Evolutionary conservation across 1,284 basidiomycete species (phyloP).

Genomic region (Rhodotorula sp.): DNA sequence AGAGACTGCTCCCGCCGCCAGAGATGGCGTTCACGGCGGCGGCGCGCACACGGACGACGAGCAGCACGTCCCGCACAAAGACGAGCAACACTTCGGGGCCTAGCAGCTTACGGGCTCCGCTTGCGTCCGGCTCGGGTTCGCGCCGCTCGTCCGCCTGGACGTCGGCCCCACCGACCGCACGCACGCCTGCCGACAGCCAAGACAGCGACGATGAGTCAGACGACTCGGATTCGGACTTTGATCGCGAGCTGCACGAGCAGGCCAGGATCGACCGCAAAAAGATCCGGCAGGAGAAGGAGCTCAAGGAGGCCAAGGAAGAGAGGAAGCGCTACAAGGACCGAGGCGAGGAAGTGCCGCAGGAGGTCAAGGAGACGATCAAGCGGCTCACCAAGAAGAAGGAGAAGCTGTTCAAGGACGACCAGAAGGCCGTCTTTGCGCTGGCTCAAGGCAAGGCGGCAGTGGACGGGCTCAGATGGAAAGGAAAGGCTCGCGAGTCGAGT

Average conservation of each 20-base stretch:
- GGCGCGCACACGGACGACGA: neutral
- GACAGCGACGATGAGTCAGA: neutral
- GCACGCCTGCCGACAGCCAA: no score
- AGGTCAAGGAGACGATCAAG: conserved; percentile 5
- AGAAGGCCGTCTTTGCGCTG: neutral
- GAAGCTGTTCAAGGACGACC: conserved; percentile 3
- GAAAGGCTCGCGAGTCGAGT: conserved; percentile 1
- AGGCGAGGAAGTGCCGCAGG: conserved; percentile 3
- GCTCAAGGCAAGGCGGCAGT: neutral
- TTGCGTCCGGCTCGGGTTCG: neutral
- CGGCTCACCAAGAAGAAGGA: neutral
- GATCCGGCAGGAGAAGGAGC: neutral
- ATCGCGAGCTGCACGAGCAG: neutral
- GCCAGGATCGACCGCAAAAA: neutral
- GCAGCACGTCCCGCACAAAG: neutral
- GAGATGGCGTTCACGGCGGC: neutral
- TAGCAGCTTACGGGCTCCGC: neutral
- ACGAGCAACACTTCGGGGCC: neutral
- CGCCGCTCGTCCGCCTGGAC: no score
- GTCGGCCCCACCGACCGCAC: neutral
- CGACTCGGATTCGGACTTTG: neutral
- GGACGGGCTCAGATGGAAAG: neutral
- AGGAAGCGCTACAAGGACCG: conserved; percentile 13
- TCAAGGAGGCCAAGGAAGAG: neutral
- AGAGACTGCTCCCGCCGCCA: neutral